Evolutionary conservation across 2,329 filamentous ascomycete species (phyloP).

Genomic region (Trichoderma polysporum): DNA sequence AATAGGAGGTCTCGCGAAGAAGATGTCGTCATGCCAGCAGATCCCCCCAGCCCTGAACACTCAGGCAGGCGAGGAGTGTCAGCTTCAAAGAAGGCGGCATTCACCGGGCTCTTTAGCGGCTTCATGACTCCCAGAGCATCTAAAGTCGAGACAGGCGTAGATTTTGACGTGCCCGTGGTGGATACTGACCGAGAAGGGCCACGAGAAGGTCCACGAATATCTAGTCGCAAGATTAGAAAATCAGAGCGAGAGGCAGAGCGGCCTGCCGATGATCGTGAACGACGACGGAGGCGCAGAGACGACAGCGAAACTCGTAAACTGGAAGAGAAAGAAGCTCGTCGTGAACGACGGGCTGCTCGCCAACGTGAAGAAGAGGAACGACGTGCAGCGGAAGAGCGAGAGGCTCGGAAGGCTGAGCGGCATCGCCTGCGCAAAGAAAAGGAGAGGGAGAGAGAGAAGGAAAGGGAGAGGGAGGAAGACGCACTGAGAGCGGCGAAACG

Average conservation of each 20-base stretch:
- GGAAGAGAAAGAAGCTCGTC: constrained; percentile 60
- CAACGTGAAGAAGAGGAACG: constrained; percentile 51
- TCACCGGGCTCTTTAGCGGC: constrained; percentile 63
- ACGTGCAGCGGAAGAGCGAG: constrained; percentile 48
- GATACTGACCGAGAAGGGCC: constrained; percentile 59
- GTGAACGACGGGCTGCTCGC: constrained; percentile 52
- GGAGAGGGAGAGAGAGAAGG: constrained; percentile 39
- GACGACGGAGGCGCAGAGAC: constrained; percentile 55
- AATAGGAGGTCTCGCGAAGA: constrained; percentile 39
- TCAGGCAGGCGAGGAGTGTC: constrained; percentile 37
- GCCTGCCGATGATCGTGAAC: constrained; percentile 57
- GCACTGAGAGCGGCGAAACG: constrained; percentile 46
- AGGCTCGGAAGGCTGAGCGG: constrained; percentile 51
- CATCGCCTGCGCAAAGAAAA: constrained; percentile 50
- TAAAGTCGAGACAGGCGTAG: constrained; percentile 49
- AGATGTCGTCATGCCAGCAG: constrained; percentile 40
- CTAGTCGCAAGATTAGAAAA: constrained; percentile 60
- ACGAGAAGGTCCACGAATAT: constrained; percentile 57
- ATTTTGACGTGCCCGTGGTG: constrained; percentile 48
- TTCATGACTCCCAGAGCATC: constrained; percentile 49
- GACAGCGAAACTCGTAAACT: constrained; percentile 52
- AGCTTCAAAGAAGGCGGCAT: constrained; percentile 52
- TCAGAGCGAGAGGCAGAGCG: constrained; percentile 50
- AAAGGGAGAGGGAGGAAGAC: constrained; percentile 46
- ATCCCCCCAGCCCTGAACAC: constrained; percentile 35